phyloP scores from a whole-genome alignment of 495 filamentous ascomycete species.

The Daldinia decipiens region DNA sequence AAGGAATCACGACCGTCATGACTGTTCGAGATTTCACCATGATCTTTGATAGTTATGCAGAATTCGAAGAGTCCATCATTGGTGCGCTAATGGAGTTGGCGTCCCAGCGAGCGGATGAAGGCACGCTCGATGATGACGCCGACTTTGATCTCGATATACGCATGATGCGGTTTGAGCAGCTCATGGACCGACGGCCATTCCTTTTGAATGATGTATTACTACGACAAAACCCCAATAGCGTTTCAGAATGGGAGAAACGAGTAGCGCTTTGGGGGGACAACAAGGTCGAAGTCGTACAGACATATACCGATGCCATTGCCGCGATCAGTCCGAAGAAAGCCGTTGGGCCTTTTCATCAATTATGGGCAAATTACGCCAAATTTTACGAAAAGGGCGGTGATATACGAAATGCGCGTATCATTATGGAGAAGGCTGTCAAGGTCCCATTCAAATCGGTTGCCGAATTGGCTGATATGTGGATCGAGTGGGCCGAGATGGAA shows the following conservation, averaged over 20 bases:
- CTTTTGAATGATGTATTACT: slow-evolving; percentile 95
- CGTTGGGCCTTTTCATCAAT: slow-evolving; percentile 89
- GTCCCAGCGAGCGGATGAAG: slow-evolving; percentile 82
- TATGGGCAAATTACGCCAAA: slow-evolving; percentile 98
- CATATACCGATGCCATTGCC: slow-evolving; percentile 93
- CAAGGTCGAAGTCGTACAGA: slow-evolving; percentile 88
- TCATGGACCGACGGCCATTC: slow-evolving; percentile 98
- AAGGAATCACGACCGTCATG: slow-evolving; percentile 98
- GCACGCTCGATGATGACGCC: slow-evolving; percentile 80
- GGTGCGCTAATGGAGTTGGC: slow-evolving; percentile 89
- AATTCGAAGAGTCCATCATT: slow-evolving; percentile 97
- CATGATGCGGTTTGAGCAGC: slow-evolving; percentile 97
- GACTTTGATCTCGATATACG: slow-evolving; percentile 97
- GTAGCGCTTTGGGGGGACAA: slow-evolving; percentile 96
- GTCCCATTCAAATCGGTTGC: slow-evolving; percentile 95
- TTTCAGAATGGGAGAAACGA: slow-evolving; percentile 96
- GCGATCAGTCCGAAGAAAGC: slow-evolving; percentile 95
- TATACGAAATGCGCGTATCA: slow-evolving; percentile 83
- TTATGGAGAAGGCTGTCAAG: slow-evolving; percentile 97
- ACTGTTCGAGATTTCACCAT: slow-evolving; percentile 98
- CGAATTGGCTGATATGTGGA: slow-evolving; percentile 98
- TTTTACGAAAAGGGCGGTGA: slow-evolving; percentile 95
- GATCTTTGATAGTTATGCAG: slow-evolving; percentile 94
- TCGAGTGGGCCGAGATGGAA: slow-evolving; percentile 98
- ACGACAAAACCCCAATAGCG: slow-evolving; percentile 95